A percentile compares a stretch with the other conserved stretches of the same genome.
Conservation (phyloP, 2,329 filamentous ascomycete species). For the Epichloe sp. region DNA sequence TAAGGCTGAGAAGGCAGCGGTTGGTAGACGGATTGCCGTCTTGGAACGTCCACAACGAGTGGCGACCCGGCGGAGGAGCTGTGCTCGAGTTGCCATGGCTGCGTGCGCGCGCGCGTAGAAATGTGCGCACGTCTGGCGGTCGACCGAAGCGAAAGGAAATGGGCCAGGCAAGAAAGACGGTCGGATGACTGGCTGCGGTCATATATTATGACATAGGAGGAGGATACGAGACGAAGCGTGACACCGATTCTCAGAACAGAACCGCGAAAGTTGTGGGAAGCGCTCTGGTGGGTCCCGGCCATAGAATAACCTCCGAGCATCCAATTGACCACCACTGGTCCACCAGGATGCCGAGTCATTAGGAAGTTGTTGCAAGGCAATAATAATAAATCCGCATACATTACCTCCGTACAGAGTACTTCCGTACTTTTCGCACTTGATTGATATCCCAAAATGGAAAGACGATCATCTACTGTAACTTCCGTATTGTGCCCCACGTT, state of each 20-base stretch:
- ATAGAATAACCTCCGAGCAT: constrained; percentile 1
- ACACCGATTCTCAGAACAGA: not conserved
- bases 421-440: not conserved
- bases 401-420: too few relatives aligned
- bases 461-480: not conserved
- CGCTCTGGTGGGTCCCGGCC: not conserved
- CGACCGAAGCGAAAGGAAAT: not conserved
- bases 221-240: not conserved
- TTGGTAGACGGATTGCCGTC: not conserved
- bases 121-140: not conserved
- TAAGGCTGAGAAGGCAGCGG: not conserved
- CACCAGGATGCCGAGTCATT: too few relatives aligned
- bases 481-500: not conserved
- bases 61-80: constrained; percentile 3
- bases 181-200: not conserved
- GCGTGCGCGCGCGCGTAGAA: not conserved
- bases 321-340: not conserved
- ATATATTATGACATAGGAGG: too few relatives aligned
- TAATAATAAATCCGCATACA: too few relatives aligned
- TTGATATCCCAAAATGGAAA: not conserved
- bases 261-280: too few relatives aligned
- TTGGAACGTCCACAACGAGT: not conserved
- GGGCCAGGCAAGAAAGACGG: not conserved
- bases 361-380: too few relatives aligned
- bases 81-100: constrained; percentile 5